Conservation (phyloP, 179 eudicot species). For the Spergularia azorica region DNA sequence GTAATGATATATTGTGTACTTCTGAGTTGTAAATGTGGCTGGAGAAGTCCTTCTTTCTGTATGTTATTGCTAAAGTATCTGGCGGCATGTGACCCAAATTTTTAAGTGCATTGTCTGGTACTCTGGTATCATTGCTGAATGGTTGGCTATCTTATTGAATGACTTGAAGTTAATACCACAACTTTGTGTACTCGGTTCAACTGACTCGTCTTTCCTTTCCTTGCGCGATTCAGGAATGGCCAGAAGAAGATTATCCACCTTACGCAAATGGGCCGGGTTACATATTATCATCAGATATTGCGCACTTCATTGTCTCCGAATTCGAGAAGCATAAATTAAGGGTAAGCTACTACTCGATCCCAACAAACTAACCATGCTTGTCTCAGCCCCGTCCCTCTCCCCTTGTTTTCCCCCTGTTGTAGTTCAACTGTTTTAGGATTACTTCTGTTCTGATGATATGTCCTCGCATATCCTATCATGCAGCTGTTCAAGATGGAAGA, state of each 20-base stretch:
- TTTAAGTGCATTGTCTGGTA: no score
- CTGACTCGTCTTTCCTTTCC: not conserved
- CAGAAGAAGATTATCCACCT: conserved; percentile 83
- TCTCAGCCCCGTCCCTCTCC: not conserved
- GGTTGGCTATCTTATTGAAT: not conserved
- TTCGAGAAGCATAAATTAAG: conserved; percentile 71
- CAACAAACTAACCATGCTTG: no score
- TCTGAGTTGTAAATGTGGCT: not conserved
- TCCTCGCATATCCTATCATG: not conserved
- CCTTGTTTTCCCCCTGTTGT: not conserved
- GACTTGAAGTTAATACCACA: not conserved
- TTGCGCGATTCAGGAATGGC: conserved; percentile 63
- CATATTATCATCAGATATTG: conserved; percentile 71
- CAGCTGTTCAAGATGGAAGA: conserved; percentile 63
- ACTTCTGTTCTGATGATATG: not conserved
- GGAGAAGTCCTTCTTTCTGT: no score
- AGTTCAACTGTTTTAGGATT: not conserved
- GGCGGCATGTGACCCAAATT: no score
- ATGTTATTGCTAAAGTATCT: no score
- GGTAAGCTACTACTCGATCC: conserved; percentile 33
- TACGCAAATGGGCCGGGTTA: conserved; percentile 95
- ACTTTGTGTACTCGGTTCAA: not conserved
- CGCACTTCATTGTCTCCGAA: conserved; percentile 54
- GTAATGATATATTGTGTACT: not conserved
- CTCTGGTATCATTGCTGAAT: not conserved